Conservation (phyloP, 2,329 filamentous ascomycete genomes). For the Xylaria sp. region DNA sequence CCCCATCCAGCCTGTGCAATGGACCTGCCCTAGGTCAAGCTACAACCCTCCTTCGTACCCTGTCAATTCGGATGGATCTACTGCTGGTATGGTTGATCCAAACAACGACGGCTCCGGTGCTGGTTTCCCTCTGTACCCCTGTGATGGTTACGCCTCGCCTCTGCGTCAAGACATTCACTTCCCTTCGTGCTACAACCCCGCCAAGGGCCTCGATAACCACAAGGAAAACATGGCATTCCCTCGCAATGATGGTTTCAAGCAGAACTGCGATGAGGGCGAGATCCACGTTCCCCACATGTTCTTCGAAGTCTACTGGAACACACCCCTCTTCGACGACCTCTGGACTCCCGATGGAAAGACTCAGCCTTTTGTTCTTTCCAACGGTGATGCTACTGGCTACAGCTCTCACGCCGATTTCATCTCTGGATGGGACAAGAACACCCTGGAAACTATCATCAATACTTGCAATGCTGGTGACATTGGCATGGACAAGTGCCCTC, state of each 20-base stretch:
- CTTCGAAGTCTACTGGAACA: conserved; percentile 67
- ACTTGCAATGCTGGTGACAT: conserved; percentile 65
- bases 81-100: conserved; percentile 60
- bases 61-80: conserved; percentile 58
- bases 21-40: conserved; percentile 63
- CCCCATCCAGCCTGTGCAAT: conserved; percentile 59
- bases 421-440: conserved; percentile 71
- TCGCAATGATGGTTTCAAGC: conserved; percentile 52
- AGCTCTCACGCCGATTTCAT: conserved; percentile 75
- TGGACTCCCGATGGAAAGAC: conserved; percentile 60
- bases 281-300: conserved; percentile 63
- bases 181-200: conserved; percentile 75
- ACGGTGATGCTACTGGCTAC: conserved; percentile 73
- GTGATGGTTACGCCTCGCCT: conserved; percentile 66
- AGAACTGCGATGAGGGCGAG: conserved; percentile 61
- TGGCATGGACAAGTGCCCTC: conserved; percentile 68
- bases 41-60: conserved; percentile 60
- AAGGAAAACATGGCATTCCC: conserved; percentile 71
- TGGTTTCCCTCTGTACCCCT: conserved; percentile 74
- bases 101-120: conserved; percentile 61
- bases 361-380: conserved; percentile 71
- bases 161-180: conserved; percentile 72
- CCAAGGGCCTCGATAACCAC: conserved; percentile 63
- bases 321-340: conserved; percentile 55
- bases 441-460: conserved; percentile 70